Percentiles rank a stretch among this genome's conserved stretches.
Evolutionary conservation across 179 eudicot genomes (phyloP).

Genomic region (Actinidia polygama): DNA sequence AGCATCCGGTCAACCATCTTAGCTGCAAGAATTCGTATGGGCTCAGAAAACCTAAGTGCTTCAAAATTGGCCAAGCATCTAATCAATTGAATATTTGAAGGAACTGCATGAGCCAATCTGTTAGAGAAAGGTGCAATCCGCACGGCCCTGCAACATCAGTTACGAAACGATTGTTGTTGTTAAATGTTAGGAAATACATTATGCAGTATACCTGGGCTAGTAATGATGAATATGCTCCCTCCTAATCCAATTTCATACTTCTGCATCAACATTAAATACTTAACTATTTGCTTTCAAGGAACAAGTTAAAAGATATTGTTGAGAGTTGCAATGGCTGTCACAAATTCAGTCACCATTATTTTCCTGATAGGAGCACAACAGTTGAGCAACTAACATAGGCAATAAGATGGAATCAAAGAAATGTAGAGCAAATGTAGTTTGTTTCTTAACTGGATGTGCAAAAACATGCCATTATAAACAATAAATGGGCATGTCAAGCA

Average conservation of each 20-base stretch:
- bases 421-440: not conserved
- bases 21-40: conserved; percentile 82
- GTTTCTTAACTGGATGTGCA: not conserved
- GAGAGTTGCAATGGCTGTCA: not conserved
- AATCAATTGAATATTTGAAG: conserved; percentile 79
- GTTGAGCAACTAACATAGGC: not conserved
- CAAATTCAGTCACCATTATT: not conserved
- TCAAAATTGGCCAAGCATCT: conserved; percentile 93
- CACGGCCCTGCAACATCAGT: conserved; percentile 70
- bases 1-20: conserved; percentile 90
- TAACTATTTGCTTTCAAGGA: not conserved
- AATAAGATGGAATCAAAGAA: not conserved
- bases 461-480: not conserved
- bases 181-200: not conserved
- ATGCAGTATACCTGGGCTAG: not conserved
- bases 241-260: not conserved
- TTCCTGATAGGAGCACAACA: not conserved
- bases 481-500: not conserved
- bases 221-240: not conserved
- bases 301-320: not conserved
- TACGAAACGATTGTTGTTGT: not conserved
- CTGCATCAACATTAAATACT: not conserved
- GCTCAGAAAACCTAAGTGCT: conserved; percentile 91
- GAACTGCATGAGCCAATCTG: conserved; percentile 90
- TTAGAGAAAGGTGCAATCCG: conserved; percentile 98